Evolutionary conservation across 257 asterid genomes (phyloP), one percentile per base, ranked within the genome.

Genomic region (Petunia secreta): DNA sequence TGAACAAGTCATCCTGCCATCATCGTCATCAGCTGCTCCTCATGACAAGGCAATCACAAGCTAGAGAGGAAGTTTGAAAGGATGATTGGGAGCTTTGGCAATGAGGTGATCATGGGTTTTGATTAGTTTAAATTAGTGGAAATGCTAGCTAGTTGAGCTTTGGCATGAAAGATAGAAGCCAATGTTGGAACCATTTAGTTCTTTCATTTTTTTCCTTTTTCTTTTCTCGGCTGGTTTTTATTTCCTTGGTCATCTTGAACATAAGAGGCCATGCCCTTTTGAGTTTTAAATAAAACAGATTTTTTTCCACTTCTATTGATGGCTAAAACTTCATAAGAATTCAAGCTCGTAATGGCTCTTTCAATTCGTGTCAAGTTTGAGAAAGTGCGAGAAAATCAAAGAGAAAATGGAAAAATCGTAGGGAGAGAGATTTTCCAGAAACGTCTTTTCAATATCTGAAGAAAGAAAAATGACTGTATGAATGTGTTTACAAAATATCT

Each of bases 1-100:
- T 55, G 91, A 86, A 83, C 67, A 91, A 36, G 82, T 85, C 0
- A 93, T 93, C 63, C 80, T 93, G 76, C 96, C 98, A 0, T 48
- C 77, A 71, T 75, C 97, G 0, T 84, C 94, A 6, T 34, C 85
- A 0, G 91, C 83, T 25, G 80, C 96, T 4, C 92, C 92, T 2
- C 90, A 91, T 11, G 75, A 50, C n/a, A 48, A 48, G 53, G 53
- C 53, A 48, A 48, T 25, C 25, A 25, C 53, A 48, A 48, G 53
- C 53, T 10, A 48, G 53, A 48, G 74, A 46, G 71, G 57, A 43
- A 25, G 82, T 25, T 25, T 25, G 53, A 48, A 48, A 10, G 8
- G 6, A 77, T 62, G 66, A 79, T 88, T 63, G 83, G 85, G 86
- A 66, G 59, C 79, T 75, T 81, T 74, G 89, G 85, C 50, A 86